Base-by-base conservation (phyloP, 2,329 filamentous ascomycete species). In the Nigrospora oryzae region DNA sequence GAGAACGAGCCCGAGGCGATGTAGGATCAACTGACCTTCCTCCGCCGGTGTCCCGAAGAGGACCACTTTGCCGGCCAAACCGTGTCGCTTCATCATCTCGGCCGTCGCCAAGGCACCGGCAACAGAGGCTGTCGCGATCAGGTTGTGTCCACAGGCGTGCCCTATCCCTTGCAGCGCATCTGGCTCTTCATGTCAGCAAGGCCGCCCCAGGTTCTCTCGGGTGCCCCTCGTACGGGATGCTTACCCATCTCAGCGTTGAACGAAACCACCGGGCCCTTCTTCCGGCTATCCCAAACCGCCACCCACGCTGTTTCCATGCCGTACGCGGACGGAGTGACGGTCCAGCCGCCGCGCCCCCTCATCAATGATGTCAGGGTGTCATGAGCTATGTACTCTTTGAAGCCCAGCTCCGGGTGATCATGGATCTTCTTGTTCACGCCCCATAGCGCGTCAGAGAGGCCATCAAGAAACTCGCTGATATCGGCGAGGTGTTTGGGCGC, bases 121-220 rank as follows among this genome's bases (percentile, higher is more conserved):
- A 11, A 75, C 56, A 0, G 71, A 73, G 3, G 70, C 65, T 0
- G 64, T 70, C 5, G 72, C 71, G 44, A 77, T 76, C 34, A 76
- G 63, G 49, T 77, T 77, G 57, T 77, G 74, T 4, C 75, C 74
- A 45, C 74, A 78, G 8, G 72, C 71, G 51, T 77, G 73, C 33
- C 73, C 73, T 8, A 76, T 64, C 1, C 63, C 67, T 1, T 72
- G 69, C 4, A 77, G 62, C 3, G 72, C 71, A 51, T 77, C 70
- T 70, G 30, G 13, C 38, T n/a, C 33, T 11, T 28, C 38, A 6
- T 19, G 42, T 60, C 31, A 58, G 49, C 14, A 13, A 16, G 23
- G 23, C 23, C 2, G 23, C 5, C 5, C 23, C 13, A 5, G 5
- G 12, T 8, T 14, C 2, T 36, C 36, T 38, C 17, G 2, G 19